These are phyloP conservation scores for Rhizopogon rudus DNA, from an alignment of 768 basidiomycete genomes.

Conservation along the genomic window DNA sequence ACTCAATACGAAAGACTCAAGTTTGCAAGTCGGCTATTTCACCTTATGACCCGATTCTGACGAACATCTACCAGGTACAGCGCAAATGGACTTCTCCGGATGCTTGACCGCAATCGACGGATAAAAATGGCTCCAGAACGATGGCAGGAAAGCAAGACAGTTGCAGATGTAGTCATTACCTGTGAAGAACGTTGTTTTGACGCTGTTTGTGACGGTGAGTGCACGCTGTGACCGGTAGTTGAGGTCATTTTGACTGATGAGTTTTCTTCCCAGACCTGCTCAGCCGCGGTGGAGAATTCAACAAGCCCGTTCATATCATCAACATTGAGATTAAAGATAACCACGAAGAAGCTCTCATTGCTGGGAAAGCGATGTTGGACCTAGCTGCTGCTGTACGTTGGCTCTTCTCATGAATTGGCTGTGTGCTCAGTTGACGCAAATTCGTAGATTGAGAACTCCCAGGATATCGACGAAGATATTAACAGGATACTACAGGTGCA, in stretches of 20 bases:
- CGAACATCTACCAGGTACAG: slow-evolving; percentile 59
- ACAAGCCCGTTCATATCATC: slow-evolving; percentile 91
- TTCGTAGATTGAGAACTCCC: slow-evolving; percentile 72
- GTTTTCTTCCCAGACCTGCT: slow-evolving; percentile 60
- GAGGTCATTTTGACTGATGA: slow-evolving; percentile 7
- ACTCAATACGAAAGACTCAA: slow-evolving; percentile 73
- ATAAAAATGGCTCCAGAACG: slow-evolving; percentile 92
- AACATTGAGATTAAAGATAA: slow-evolving; percentile 99
- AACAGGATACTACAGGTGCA: slow-evolving; percentile 80
- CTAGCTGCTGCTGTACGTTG: slow-evolving; percentile 78
- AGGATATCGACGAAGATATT: slow-evolving; percentile 90
- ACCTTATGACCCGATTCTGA: slow-evolving; percentile 2
- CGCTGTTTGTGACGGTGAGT: slow-evolving; percentile 92
- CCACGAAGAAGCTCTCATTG: slow-evolving; percentile 95
- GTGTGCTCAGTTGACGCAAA: neutral
- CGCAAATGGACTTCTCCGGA: slow-evolving; percentile 88
- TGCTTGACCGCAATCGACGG: slow-evolving; percentile 93
- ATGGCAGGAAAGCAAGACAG: slow-evolving; percentile 87
- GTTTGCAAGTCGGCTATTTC: slow-evolving; percentile 53
- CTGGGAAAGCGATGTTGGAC: slow-evolving; percentile 92
- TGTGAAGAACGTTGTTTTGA: slow-evolving; percentile 99
- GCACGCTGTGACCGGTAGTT: neutral
- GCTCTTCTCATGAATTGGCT: neutral
- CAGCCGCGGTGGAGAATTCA: slow-evolving; percentile 83
- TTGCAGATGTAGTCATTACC: slow-evolving; percentile 97